phyloP scores from a whole-genome alignment of 257 asterid species.

The Solanum neorickii region DNA sequence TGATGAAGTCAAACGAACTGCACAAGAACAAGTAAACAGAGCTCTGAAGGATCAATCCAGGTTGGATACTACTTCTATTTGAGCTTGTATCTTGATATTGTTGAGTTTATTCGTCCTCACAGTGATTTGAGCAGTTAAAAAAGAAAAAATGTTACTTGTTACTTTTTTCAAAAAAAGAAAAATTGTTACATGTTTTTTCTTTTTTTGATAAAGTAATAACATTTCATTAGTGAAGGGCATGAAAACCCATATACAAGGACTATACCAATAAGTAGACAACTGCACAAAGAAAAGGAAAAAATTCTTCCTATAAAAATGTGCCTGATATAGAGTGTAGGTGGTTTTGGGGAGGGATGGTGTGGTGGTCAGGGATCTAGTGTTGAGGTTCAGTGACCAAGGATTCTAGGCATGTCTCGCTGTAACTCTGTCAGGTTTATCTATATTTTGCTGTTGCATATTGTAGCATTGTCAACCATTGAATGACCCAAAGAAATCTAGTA shows the following conservation, averaged over 20 bases:
- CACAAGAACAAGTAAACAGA: slow-evolving; percentile 75
- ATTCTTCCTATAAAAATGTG: neutral
- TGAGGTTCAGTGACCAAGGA: neutral
- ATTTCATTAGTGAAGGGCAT: neutral
- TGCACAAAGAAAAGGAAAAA: neutral
- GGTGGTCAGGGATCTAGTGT: neutral
- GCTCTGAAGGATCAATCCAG: slow-evolving; percentile 79
- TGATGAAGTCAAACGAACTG: slow-evolving; percentile 94
- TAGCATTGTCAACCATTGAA: neutral
- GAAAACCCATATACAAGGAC: neutral
- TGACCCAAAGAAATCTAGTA: neutral
- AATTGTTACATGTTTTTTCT: neutral
- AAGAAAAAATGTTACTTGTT: neutral
- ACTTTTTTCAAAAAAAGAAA: neutral
- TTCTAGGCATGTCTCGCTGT: neutral
- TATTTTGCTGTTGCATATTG: neutral
- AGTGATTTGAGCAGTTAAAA: neutral
- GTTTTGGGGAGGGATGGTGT: neutral
- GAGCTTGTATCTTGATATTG: neutral
- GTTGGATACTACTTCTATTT: slow-evolving; percentile 19
- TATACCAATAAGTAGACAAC: neutral
- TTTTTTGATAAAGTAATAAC: neutral
- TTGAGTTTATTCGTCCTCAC: neutral
- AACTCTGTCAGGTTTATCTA: neutral
- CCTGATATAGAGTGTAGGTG: neutral